Evolutionary conservation across 495 filamentous ascomycete genomes (phyloP).

Genomic region (Talaromyces thailandensis): DNA sequence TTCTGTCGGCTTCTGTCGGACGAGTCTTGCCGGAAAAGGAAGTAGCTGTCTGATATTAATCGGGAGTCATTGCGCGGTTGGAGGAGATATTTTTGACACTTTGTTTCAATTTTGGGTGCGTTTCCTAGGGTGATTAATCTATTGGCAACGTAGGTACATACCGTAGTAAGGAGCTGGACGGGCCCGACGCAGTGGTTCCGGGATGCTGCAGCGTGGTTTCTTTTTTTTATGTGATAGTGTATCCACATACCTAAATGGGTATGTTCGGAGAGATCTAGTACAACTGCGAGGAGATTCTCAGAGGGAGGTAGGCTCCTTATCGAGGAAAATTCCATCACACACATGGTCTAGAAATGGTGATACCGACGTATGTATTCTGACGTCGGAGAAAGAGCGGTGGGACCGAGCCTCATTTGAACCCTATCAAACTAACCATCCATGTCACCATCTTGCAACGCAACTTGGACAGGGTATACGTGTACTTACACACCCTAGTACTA

Average conservation of each 20-base stretch:
- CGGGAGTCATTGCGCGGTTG: too few relatives aligned
- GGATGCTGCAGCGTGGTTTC: neutral
- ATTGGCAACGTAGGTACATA: neutral
- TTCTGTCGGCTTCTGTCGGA: too few relatives aligned
- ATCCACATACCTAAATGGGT: neutral
- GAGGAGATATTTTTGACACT: neutral
- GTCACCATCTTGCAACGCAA: neutral
- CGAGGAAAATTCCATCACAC: neutral
- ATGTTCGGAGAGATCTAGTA: neutral
- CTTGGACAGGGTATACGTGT: neutral
- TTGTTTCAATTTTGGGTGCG: neutral
- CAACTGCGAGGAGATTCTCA: neutral
- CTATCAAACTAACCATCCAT: neutral
- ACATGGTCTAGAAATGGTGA: neutral
- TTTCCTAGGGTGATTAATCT: neutral
- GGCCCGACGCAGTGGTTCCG: neutral
- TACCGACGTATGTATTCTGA: neutral
- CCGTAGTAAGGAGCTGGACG: neutral
- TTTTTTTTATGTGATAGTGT: neutral
- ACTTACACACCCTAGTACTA: neutral
- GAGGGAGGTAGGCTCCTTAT: neutral
- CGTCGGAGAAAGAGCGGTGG: neutral
- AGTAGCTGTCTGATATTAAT: neutral
- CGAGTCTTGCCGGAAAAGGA: neutral
- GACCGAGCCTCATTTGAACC: neutral